phyloP scores from a whole-genome alignment of 208 protist species.

The Borovskyia barvae region DNA sequence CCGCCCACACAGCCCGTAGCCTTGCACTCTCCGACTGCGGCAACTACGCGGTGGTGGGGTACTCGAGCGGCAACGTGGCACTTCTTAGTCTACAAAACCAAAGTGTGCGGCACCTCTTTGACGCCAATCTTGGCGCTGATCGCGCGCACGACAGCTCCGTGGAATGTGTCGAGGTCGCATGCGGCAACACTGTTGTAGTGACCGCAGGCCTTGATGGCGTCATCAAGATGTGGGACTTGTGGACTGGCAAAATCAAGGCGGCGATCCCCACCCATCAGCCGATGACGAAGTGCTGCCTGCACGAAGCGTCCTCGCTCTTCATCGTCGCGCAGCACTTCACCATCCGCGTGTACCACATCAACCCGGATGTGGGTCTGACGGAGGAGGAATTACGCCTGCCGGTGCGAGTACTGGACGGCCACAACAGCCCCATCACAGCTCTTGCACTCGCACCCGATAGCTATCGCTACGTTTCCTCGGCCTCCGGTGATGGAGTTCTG shows the following conservation, averaged over 20 bases:
- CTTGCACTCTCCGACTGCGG: conserved; percentile 84
- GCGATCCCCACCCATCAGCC: conserved; percentile 47
- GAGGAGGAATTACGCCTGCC: conserved; percentile 38
- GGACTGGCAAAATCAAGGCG: conserved; percentile 32
- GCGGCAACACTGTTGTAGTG: conserved; percentile 67
- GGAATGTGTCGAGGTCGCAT: conserved; percentile 76
- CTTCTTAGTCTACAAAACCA: conserved; percentile 78
- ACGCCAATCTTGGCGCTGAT: conserved; percentile 29
- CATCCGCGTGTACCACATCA: conserved; percentile 76
- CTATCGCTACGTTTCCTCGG: conserved; percentile 66
- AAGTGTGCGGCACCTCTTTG: conserved; percentile 75
- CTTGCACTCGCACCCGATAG: conserved; percentile 76
- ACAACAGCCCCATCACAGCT: conserved; percentile 79
- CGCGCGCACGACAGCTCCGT: conserved; percentile 67
- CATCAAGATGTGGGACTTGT: conserved; percentile 81
- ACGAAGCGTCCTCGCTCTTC: conserved; percentile 67
- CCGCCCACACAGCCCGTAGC: conserved; percentile 65
- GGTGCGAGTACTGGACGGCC: conserved; percentile 76
- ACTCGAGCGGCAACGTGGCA: conserved; percentile 79
- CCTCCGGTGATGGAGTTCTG: conserved; percentile 69
- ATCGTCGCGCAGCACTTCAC: conserved; percentile 74
- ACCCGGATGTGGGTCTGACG: conserved; percentile 54
- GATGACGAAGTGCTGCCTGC: conserved; percentile 69
- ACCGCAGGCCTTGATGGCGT: conserved; percentile 71
- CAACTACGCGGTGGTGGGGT: conserved; percentile 86